phyloP scores from a whole-genome alignment of 1,284 basidiomycete genomes.

The Megacollybia platyphylla region DNA sequence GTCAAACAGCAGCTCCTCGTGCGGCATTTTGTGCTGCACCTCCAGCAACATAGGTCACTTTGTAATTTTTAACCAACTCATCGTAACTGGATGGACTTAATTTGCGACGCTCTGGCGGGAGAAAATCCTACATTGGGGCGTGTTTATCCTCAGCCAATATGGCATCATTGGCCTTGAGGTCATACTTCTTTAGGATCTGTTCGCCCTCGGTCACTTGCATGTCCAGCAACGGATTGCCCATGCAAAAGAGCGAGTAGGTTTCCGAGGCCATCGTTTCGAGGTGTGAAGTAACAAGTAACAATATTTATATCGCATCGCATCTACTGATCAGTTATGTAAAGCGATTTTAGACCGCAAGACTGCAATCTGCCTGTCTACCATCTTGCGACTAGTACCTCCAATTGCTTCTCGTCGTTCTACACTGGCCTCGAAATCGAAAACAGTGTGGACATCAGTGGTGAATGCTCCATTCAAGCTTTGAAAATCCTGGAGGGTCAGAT shows the following conservation, averaged over 20 bases:
- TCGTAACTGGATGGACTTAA: constrained; percentile 21
- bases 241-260: constrained; percentile 51
- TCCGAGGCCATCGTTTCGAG: too few relatives aligned
- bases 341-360: constrained; percentile 33
- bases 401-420: constrained; percentile 92
- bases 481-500: constrained; percentile 74
- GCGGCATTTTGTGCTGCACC: constrained; percentile 97
- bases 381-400: constrained; percentile 80
- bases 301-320: too few relatives aligned
- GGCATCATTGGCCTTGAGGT: constrained; percentile 90
- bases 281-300: too few relatives aligned
- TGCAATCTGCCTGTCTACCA: constrained; percentile 77
- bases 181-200: constrained; percentile 82
- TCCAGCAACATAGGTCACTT: constrained; percentile 89
- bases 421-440: constrained; percentile 90
- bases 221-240: constrained; percentile 87
- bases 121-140: constrained; percentile 51
- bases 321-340: too few relatives aligned
- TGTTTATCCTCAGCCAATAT: constrained; percentile 92
- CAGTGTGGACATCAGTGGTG: constrained; percentile 64
- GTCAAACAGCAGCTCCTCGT: constrained; percentile 85
- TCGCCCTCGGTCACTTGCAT: constrained; percentile 79
- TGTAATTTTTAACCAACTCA: constrained; percentile 69
- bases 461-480: constrained; percentile 70
- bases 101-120: not conserved